Conservation (phyloP, 2,329 filamentous ascomycete genomes). For the Penicillium sp. region DNA sequence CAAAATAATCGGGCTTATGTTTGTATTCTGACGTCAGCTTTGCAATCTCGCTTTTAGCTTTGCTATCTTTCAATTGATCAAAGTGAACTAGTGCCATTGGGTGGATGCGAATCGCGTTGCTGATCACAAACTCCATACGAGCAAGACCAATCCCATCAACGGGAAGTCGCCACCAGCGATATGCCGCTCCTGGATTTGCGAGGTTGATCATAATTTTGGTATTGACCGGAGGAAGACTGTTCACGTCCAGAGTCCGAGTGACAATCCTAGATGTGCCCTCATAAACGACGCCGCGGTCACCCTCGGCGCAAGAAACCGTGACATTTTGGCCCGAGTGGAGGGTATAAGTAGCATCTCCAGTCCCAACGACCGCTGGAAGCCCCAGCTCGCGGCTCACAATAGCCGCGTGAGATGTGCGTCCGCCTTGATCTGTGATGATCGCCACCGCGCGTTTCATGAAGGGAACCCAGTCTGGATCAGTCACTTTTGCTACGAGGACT, state of each 20-base stretch:
- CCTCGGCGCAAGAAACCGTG: constrained; percentile 37
- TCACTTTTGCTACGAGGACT: constrained; percentile 32
- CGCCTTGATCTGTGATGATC: constrained; percentile 31
- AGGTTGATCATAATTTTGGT: constrained; percentile 38
- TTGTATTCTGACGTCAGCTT: constrained; percentile 28
- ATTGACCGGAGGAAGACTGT: constrained; percentile 14
- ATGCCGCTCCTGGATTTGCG: constrained; percentile 35
- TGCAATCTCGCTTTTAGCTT: constrained; percentile 22
- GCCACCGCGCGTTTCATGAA: constrained; percentile 36
- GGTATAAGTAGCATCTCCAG: constrained; percentile 31
- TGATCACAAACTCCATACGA: constrained; percentile 39
- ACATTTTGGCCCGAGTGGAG: constrained; percentile 35
- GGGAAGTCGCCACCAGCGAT: constrained; percentile 38
- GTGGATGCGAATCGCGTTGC: constrained; percentile 34
- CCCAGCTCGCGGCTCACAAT: constrained; percentile 39
- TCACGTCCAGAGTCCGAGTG: constrained; percentile 27
- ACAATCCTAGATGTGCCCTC: constrained; percentile 31
- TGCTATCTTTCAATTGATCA: constrained; percentile 25
- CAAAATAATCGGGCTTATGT: constrained; percentile 35
- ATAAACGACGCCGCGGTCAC: constrained; percentile 35
- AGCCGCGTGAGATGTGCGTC: constrained; percentile 36
- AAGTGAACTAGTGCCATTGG: constrained; percentile 35
- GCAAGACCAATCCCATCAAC: constrained; percentile 37
- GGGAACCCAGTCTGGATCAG: constrained; percentile 38
- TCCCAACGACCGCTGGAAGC: constrained; percentile 36